Percentiles rank a stretch among this genome's conserved stretches.
Evolutionary conservation across 2,329 filamentous ascomycete species (phyloP).

Genomic region (Talaromyces islandicus): DNA sequence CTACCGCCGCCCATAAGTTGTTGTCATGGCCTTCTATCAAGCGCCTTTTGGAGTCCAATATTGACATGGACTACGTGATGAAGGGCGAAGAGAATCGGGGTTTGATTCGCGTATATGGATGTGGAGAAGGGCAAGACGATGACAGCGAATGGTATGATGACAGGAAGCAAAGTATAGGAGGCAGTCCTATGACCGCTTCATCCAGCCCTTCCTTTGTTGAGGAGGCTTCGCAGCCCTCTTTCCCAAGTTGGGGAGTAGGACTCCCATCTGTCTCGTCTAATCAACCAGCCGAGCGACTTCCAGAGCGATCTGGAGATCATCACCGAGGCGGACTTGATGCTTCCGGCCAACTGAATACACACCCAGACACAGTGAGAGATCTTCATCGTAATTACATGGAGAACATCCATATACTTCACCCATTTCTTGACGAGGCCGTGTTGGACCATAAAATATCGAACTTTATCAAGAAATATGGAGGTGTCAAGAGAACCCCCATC

Average conservation of each 20-base stretch:
- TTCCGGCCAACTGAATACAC: conserved; percentile 48
- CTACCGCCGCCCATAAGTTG: conserved; percentile 79
- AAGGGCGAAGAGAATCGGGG: conserved; percentile 68
- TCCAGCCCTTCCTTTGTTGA: conserved; percentile 21
- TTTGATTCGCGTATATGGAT: conserved; percentile 67
- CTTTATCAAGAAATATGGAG: conserved; percentile 47
- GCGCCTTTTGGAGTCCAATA: conserved; percentile 52
- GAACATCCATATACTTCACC: conserved; percentile 59
- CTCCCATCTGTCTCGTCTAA: conserved; percentile 26
- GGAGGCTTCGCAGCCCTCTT: conserved; percentile 31
- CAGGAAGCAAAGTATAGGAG: conserved; percentile 28
- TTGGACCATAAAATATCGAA: conserved; percentile 47
- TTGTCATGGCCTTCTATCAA: conserved; percentile 66
- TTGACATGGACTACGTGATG: conserved; percentile 68
- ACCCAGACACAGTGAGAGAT: conserved; percentile 43
- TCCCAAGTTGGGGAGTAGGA: conserved; percentile 48
- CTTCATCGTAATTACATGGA: conserved; percentile 52
- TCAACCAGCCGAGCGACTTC: conserved; percentile 24
- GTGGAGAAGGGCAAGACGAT: conserved; percentile 66
- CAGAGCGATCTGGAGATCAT: conserved; percentile 15
- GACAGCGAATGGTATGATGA: conserved; percentile 38
- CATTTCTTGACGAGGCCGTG: conserved; percentile 53
- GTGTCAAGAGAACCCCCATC: conserved; percentile 14
- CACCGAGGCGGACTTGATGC: conserved; percentile 46
- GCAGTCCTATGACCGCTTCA: conserved; percentile 27